Conservation (phyloP, 1,284 basidiomycete genomes). For the Moesziomyces sp. region DNA sequence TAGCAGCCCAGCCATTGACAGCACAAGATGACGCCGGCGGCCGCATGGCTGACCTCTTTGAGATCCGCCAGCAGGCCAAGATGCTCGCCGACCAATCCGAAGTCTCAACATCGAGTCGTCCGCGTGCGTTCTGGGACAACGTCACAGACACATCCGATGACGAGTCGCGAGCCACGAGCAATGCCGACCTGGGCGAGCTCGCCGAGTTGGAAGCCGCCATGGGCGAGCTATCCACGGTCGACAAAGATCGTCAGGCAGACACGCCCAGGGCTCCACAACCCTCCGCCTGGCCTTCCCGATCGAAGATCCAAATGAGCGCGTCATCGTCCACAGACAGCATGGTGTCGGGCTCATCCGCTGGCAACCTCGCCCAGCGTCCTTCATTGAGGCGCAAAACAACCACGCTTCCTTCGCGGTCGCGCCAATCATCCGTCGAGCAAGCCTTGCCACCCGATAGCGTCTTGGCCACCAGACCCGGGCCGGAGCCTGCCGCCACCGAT, state of each 20-base stretch:
- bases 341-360: conserved; percentile 8
- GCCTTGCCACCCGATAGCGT: conserved; percentile 5
- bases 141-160: conserved; percentile 41
- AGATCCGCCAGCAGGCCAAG: conserved; percentile 20
- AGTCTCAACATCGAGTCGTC: not conserved
- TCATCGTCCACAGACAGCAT: conserved; percentile 29
- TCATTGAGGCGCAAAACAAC: conserved; percentile 32
- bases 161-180: conserved; percentile 47
- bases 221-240: conserved; percentile 30
- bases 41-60: conserved; percentile 37
- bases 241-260: conserved; percentile 23
- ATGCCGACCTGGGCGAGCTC: conserved; percentile 40
- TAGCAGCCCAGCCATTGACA: not conserved
- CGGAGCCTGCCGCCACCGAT: not conserved
- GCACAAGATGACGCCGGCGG: conserved; percentile 12
- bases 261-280: conserved; percentile 23
- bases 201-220: conserved; percentile 42
- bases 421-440: conserved; percentile 38
- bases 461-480: not conserved
- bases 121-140: conserved; percentile 19
- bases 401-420: conserved; percentile 33
- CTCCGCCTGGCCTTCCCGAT: conserved; percentile 21
- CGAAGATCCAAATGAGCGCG: conserved; percentile 17
- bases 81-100: not conserved
- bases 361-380: conserved; percentile 11